phyloP scores from a whole-genome alignment of 345 rosid genomes.

The Lepidium sativum region DNA sequence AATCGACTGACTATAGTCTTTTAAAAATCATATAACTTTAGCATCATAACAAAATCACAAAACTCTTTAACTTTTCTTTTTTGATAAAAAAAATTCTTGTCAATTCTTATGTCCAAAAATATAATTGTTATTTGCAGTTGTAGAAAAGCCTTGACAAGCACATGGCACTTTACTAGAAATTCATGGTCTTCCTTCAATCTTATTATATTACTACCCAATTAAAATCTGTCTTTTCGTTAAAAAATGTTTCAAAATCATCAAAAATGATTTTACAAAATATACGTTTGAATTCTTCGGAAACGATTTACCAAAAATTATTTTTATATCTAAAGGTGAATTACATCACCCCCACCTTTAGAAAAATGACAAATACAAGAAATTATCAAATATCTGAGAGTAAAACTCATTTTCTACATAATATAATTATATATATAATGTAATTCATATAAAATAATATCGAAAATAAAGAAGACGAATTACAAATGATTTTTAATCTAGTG shows the following conservation, averaged over 20 bases:
- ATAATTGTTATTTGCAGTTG: neutral
- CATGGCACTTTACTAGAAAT: neutral
- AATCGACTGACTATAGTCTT: no score
- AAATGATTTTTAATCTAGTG: no score
- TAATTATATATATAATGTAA: neutral
- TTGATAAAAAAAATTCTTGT: no score
- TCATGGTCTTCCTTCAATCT: neutral
- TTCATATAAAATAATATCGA: neutral
- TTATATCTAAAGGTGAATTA: no score
- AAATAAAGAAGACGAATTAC: no score
- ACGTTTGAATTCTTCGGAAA: no score
- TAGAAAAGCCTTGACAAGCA: neutral
- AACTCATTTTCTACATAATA: neutral
- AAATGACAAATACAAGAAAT: neutral
- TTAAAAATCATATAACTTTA: no score
- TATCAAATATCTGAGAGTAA: neutral
- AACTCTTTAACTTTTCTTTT: neutral
- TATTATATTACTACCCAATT: neutral
- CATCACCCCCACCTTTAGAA: neutral
- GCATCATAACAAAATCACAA: neutral
- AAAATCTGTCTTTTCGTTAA: neutral
- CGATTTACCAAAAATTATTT: no score
- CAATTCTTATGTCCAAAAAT: neutral
- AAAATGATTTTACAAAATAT: neutral
- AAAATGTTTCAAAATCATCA: neutral